phyloP scores from a whole-genome alignment of 257 asterid genomes.

The Solanum peruvianum region DNA sequence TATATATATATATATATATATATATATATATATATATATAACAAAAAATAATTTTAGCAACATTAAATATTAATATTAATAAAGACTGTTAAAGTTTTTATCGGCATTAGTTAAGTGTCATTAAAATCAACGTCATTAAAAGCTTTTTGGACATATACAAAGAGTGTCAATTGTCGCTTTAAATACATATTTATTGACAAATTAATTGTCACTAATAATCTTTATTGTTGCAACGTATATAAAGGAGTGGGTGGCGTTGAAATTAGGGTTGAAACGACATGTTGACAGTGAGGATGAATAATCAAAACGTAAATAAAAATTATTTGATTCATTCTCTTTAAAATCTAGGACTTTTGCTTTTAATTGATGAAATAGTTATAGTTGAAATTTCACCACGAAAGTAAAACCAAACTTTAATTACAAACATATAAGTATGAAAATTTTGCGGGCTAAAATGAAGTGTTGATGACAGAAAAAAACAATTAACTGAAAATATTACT shows the following conservation, averaged over 20 bases:
- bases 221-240: too few species aligned
- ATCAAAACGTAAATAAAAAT: too few species aligned
- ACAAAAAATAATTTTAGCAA: too few species aligned
- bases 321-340: not conserved
- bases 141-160: accelerated
- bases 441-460: not conserved
- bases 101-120: too few species aligned
- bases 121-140: too few species aligned
- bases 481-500: not conserved
- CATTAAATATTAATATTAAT: too few species aligned
- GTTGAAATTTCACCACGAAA: not conserved
- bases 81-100: too few species aligned
- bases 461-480: not conserved
- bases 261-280: not conserved
- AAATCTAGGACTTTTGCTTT: not conserved
- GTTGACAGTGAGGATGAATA: not conserved
- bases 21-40: too few species aligned
- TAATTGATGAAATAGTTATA: not conserved
- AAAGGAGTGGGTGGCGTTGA: not conserved
- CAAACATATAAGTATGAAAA: not conserved
- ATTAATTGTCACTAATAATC: too few species aligned
- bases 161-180: accelerated
- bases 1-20: too few species aligned
- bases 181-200: too few species aligned
- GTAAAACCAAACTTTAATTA: not conserved